Percentiles rank a stretch among this genome's conserved stretches.
These are phyloP conservation scores for Clonostachys chloroleuca DNA, from an alignment of 2,329 filamentous ascomycete genomes.

Conservation along the genomic window DNA sequence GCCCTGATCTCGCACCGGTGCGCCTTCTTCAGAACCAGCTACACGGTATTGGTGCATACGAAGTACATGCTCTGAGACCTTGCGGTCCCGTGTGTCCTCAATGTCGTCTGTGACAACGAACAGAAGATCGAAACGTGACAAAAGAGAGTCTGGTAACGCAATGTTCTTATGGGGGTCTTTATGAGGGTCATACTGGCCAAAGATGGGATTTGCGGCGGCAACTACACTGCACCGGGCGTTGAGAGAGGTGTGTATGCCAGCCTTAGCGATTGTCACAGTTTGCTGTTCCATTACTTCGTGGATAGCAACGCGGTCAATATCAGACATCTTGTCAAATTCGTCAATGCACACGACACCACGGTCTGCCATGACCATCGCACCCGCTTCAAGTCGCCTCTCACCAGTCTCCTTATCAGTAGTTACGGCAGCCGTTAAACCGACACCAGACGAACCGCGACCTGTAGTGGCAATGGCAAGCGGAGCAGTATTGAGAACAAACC, in stretches of 20 bases:
- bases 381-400: constrained; percentile 88
- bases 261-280: constrained; percentile 97
- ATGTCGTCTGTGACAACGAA: constrained; percentile 99
- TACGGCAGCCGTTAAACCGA: constrained; percentile 95
- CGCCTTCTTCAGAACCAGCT: constrained; percentile 88
- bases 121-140: constrained; percentile 96
- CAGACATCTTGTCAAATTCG: constrained; percentile 99
- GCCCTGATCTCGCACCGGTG: constrained; percentile 84
- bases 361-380: constrained; percentile 97
- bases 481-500: constrained; percentile 95
- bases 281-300: constrained; percentile 99
- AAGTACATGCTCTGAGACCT: constrained; percentile 92
- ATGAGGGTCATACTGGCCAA: constrained; percentile 96
- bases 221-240: constrained; percentile 97
- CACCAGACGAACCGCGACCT: constrained; percentile 91
- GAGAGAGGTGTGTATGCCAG: constrained; percentile 93
- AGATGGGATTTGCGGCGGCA: constrained; percentile 95
- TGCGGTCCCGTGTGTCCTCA: constrained; percentile 84
- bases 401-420: constrained; percentile 97
- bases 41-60: constrained; percentile 96
- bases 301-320: constrained; percentile 94
- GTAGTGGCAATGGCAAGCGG: constrained; percentile 96
- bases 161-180: constrained; percentile 99
- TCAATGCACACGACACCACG: constrained; percentile 98
- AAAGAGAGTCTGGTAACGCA: constrained; percentile 87